Conservation (phyloP, 2,329 filamentous ascomycete species). For the Penicillium sp. region DNA sequence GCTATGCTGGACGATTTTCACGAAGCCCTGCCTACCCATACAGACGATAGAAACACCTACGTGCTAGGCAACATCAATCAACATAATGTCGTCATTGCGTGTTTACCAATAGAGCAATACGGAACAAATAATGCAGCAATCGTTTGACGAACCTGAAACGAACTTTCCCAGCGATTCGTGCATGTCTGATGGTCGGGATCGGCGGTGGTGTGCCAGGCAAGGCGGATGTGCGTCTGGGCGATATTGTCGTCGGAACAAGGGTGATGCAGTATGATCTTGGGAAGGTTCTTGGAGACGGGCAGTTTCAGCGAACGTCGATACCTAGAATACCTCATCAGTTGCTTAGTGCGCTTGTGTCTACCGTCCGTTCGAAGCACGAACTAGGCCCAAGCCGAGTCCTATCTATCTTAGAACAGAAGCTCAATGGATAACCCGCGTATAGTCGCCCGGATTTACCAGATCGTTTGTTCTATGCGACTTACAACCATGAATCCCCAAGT, state of each 20-base stretch:
- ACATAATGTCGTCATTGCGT: slow-evolving; percentile 29
- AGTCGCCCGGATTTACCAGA: slow-evolving; percentile 11
- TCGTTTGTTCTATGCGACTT: slow-evolving; percentile 12
- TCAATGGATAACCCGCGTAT: background rate
- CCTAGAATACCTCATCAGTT: slow-evolving; percentile 15
- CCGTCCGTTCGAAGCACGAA: slow-evolving; percentile 13
- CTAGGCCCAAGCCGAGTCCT: background rate
- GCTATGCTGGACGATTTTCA: slow-evolving; percentile 33
- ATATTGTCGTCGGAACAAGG: slow-evolving; percentile 30
- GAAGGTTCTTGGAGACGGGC: slow-evolving; percentile 20
- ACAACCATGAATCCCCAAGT: slow-evolving; percentile 6
- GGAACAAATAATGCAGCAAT: slow-evolving; percentile 24
- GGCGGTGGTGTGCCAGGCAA: slow-evolving; percentile 31
- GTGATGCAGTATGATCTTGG: slow-evolving; percentile 34
- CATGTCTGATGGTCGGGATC: slow-evolving; percentile 32
- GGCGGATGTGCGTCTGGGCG: slow-evolving; percentile 29
- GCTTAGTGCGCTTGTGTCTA: slow-evolving; percentile 19
- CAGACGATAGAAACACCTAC: slow-evolving; percentile 26
- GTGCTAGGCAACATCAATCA: slow-evolving; percentile 21
- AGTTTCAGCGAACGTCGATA: slow-evolving; percentile 21
- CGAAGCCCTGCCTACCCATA: background rate
- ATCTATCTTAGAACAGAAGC: slow-evolving; percentile 6
- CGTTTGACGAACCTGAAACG: slow-evolving; percentile 24
- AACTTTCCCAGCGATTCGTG: slow-evolving; percentile 26
- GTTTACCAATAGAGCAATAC: slow-evolving; percentile 20